Base-by-base conservation (phyloP, 2,329 filamentous ascomycete genomes). In the Metarhizium robertsii region DNA sequence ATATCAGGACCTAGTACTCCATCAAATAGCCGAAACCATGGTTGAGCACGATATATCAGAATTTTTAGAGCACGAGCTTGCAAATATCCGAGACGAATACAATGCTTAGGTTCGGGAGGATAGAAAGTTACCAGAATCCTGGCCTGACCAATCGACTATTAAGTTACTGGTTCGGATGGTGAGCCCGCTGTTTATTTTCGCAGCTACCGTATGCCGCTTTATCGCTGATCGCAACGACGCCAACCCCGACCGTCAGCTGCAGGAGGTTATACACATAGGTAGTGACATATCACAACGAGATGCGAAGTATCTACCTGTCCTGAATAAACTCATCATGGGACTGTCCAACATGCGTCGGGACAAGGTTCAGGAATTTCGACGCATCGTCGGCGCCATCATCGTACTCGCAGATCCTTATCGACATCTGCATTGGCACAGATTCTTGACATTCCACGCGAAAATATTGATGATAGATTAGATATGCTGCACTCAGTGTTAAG, bases 41-140 rank as follows among this genome's bases (percentile, higher is more conserved):
- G 42, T 45, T 7, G 42, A 45, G 6, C 42, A 18, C 14, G 2
- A 45, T 18, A 45, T 2, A 45, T 45, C 14, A 1, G n/a, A 5
- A 7, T 66, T 67, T 0, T 65, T 75, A 25, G 68, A 69, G 0
- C 59, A 71, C 14, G 68, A 70, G 0, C 76, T 78, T 43, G 53
- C 54, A 0, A 11, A 60, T 4, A 62, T 71, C 11, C 47, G 42
- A 56, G 18, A 63, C 7, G 43, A 54, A 45, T 56, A 59, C 8
- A 58, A 58, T 10, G 48, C 49, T 25, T 58, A 53, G 1, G 57
- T 58, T 11, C 20, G 49, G 3, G 14, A 18, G 7, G 48, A 52
- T 2, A 42, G 50, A 1, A 51, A 53, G 3, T 50, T 63, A 2
- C 13, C 25, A 1, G 1, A 18, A 0, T 45, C 52, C 7, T 64